Evolutionary conservation across 495 filamentous ascomycete species (phyloP).

Genomic region (Pseudoneurospora amorphoporcata): DNA sequence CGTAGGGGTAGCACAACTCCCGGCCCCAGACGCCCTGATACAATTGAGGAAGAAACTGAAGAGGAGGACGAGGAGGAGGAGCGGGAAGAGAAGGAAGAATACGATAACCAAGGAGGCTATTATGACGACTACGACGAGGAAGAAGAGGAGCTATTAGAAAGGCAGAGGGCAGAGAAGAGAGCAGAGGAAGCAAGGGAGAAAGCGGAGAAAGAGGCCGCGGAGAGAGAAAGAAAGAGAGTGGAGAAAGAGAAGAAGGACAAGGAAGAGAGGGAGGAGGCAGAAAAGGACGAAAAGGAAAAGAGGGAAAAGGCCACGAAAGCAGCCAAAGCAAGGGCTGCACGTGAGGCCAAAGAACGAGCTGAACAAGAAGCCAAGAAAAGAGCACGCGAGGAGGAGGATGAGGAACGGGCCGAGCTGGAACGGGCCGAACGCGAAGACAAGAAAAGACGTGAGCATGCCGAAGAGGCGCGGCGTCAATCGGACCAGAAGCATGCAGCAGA

Average conservation of each 20-base stretch:
- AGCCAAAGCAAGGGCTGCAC: neutral
- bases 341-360: neutral
- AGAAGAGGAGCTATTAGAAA: neutral
- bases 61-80: neutral
- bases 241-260: neutral
- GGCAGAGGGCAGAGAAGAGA: neutral
- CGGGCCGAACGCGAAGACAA: constrained; percentile 8
- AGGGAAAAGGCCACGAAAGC: neutral
- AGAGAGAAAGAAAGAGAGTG: neutral
- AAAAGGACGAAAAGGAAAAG: neutral
- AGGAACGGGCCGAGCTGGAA: constrained; percentile 9
- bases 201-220: neutral
- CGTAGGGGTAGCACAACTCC: neutral
- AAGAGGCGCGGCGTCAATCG: neutral
- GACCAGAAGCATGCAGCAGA: constrained; percentile 4
- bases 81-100: neutral
- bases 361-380: constrained; percentile 7
- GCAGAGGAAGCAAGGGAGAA: neutral
- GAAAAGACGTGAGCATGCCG: constrained; percentile 4
- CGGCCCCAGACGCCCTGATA: neutral
- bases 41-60: neutral
- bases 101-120: neutral
- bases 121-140: neutral
- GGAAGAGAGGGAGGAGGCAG: neutral
- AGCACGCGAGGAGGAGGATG: constrained; percentile 9